Conservation (phyloP, 1,139 yeast species). For the Kodamaea derodonti region DNA sequence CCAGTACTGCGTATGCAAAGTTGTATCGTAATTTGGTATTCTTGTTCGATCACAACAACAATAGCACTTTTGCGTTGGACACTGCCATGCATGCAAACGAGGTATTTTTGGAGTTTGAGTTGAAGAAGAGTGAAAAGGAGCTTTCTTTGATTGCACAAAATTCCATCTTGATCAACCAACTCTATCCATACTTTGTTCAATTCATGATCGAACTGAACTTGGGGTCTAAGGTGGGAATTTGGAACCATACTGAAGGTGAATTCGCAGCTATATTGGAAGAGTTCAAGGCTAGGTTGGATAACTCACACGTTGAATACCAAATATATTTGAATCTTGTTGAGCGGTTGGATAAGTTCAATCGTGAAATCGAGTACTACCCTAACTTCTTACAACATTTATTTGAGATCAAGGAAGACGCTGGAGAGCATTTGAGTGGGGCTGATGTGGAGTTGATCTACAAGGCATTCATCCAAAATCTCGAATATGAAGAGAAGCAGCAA, state of each 20-base stretch:
- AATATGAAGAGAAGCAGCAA: slow-evolving; percentile 11
- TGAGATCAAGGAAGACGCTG: slow-evolving; percentile 10
- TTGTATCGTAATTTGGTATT: slow-evolving; percentile 31
- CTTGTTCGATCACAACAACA: slow-evolving; percentile 32
- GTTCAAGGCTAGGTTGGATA: slow-evolving; percentile 9
- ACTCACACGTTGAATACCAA: slow-evolving; percentile 12
- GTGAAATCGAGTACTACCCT: slow-evolving; percentile 21
- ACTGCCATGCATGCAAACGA: slow-evolving; percentile 28
- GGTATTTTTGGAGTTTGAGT: slow-evolving; percentile 24
- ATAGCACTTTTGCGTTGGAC: slow-evolving; percentile 6
- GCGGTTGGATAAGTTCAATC: slow-evolving; percentile 15
- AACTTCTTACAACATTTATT: slow-evolving; percentile 19
- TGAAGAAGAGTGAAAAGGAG: slow-evolving; percentile 18
- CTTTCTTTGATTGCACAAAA: slow-evolving; percentile 14
- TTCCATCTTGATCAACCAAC: slow-evolving; percentile 13
- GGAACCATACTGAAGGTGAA: slow-evolving; percentile 12
- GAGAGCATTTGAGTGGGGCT: slow-evolving; percentile 3
- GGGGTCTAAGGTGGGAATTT: slow-evolving; percentile 13
- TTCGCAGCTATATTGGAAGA: slow-evolving; percentile 12
- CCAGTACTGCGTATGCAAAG: slow-evolving; percentile 7
- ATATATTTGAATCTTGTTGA: slow-evolving; percentile 12
- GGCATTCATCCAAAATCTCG: slow-evolving; percentile 17
- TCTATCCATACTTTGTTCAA: slow-evolving; percentile 10
- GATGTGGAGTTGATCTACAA: slow-evolving; percentile 19
- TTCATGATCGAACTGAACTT: slow-evolving; percentile 13